Percentiles rank a stretch among this genome's conserved stretches.
Conservation (phyloP, 306 rosid genomes). For the Malus asiatica region DNA sequence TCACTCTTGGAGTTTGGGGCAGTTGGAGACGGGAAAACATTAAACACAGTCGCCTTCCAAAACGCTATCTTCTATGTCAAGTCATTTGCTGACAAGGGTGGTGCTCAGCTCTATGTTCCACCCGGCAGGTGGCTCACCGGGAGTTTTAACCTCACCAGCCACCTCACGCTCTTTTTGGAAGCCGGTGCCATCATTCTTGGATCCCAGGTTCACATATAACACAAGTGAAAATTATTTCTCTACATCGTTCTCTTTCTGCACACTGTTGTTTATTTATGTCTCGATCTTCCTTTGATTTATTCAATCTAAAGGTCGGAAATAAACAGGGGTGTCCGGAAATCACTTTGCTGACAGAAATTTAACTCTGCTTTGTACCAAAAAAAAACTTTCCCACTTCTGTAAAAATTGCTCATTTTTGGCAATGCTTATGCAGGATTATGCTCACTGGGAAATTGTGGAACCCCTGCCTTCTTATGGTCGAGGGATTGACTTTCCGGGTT, state of each 20-base stretch:
- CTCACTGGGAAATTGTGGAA: conserved; percentile 35
- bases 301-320: neutral
- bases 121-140: conserved; percentile 62
- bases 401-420: neutral
- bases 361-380: neutral
- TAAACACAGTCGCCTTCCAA: conserved; percentile 59
- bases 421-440: conserved; percentile 29
- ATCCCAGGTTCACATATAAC: conserved; percentile 36
- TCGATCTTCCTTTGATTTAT: neutral
- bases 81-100: conserved; percentile 72
- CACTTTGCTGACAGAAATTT: neutral
- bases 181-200: conserved; percentile 53
- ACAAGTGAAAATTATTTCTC: neutral
- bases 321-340: neutral
- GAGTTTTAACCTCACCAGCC: conserved; percentile 65
- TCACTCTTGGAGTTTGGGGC: conserved; percentile 65
- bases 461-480: conserved; percentile 57
- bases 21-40: conserved; percentile 64
- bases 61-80: conserved; percentile 63
- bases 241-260: neutral
- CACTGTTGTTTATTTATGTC: neutral
- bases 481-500: conserved; percentile 39
- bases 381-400: neutral
- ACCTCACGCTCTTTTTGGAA: conserved; percentile 65
- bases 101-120: conserved; percentile 65